phyloP scores from a whole-genome alignment of 345 rosid genomes.

The Stellera chamaejasme region DNA sequence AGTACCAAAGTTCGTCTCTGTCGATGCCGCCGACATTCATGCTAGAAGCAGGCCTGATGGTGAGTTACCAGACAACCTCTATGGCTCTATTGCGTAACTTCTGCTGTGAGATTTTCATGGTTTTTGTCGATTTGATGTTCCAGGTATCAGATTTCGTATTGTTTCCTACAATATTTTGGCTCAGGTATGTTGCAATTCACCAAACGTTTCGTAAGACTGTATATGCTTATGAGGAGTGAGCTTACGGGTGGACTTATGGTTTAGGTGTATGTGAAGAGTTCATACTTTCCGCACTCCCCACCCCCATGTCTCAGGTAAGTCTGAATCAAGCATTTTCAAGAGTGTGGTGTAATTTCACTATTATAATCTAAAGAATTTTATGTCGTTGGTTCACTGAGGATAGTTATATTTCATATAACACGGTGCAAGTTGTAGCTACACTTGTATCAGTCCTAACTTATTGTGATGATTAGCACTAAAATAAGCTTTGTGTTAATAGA shows the following conservation, averaged over 20 bases:
- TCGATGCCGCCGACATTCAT: conserved; percentile 34
- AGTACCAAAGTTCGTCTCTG: conserved; percentile 44
- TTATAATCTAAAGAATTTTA: too few species aligned
- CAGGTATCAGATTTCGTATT: conserved; percentile 54
- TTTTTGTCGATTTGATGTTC: conserved; percentile 5
- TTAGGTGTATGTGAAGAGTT: conserved; percentile 76
- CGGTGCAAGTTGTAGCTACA: too few species aligned
- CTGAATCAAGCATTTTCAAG: conserved; percentile 5
- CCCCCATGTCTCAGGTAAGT: conserved; percentile 70
- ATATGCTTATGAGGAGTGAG: not conserved
- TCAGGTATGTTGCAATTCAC: conserved; percentile 31
- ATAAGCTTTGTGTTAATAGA: too few species aligned
- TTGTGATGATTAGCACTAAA: too few species aligned
- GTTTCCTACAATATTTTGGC: conserved; percentile 68
- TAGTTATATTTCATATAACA: too few species aligned
- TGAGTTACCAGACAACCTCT: conserved; percentile 9
- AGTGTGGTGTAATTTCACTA: not conserved
- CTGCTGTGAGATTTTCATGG: too few species aligned
- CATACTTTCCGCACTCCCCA: conserved; percentile 72
- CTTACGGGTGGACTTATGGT: not conserved
- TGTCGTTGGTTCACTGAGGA: too few species aligned
- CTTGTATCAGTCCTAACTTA: too few species aligned
- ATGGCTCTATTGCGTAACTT: not conserved
- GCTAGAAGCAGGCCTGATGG: conserved; percentile 39
- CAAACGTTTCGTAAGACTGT: too few species aligned